Percentiles rank a stretch among this genome's conserved stretches.
Conservation (phyloP, 768 basidiomycete genomes). For the Pholiota conissans region DNA sequence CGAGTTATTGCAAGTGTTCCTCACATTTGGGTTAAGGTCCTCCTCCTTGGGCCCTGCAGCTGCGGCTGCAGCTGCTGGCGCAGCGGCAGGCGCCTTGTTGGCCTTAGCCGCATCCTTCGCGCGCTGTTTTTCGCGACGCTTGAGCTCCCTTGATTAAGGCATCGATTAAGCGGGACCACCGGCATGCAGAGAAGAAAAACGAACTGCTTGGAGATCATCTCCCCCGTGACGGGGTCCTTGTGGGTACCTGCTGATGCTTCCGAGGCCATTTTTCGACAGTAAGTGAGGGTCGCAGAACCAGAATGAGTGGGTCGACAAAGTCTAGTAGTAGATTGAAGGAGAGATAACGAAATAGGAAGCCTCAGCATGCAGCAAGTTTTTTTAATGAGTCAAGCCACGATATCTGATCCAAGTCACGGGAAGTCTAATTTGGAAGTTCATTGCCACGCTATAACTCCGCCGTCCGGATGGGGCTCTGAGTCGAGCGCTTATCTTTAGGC, state of each 20-base stretch:
- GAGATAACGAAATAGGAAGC: slow-evolving; percentile 16
- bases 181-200: slow-evolving; percentile 29
- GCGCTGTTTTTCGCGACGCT: slow-evolving; percentile 88
- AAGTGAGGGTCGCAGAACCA: slow-evolving; percentile 3
- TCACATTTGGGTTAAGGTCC: slow-evolving; percentile 88
- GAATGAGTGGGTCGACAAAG: slow-evolving; percentile 6
- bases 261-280: slow-evolving; percentile 19
- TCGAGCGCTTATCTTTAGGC: too few relatives aligned
- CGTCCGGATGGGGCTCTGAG: too few relatives aligned
- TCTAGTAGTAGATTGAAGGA: slow-evolving; percentile 14
- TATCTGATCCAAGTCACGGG: slow-evolving; percentile 6
- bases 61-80: slow-evolving; percentile 39
- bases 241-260: slow-evolving; percentile 46
- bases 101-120: slow-evolving; percentile 80
- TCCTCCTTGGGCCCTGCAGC: slow-evolving; percentile 64
- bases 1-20: slow-evolving; percentile 27
- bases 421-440: too few relatives aligned
- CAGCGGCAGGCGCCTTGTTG: slow-evolving; percentile 42
- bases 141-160: slow-evolving; percentile 71
- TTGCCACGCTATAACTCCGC: too few relatives aligned
- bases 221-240: slow-evolving; percentile 89
- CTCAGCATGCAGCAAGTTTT: slow-evolving; percentile 9
- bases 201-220: slow-evolving; percentile 96
- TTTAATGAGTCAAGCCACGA: slow-evolving; percentile 4
- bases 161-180: slow-evolving; percentile 24